Evolutionary conservation across 768 basidiomycete genomes (phyloP), one percentile per base, ranked within the genome.

Genomic region (Fomitopsis pulvina): DNA sequence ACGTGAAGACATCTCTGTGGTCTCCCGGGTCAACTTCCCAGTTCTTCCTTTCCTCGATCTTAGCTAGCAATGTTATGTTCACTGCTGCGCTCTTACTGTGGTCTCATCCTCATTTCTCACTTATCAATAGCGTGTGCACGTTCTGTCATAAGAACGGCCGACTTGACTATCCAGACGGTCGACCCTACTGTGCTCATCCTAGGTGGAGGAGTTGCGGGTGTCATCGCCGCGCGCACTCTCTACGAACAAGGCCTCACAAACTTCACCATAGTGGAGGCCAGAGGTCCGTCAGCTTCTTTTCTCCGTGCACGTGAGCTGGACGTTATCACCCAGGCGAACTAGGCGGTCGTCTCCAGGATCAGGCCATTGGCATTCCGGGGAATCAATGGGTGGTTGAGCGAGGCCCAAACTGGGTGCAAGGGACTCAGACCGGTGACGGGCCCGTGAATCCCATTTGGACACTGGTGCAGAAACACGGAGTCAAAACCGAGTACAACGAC

Each of bases 171-270:
- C 3, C 42, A 24, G 2, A 44, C 12, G 25, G 47, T 20, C 7
- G 20, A 48, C 22, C 47, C 58, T 2, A 69, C 58, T 1, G 74
- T 81, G 2, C 69, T 83, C 18, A 77, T 84, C 51, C 70, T 83
- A n/a, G 83, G 83, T 4, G 81, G 79, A 26, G 82, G 83, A 4
- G 75, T 83, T 30, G 63, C 83, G 0, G 83, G 83, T 3, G 64
- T 83, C 25, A 78, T 79, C 27, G 80, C 81, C 4, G 83, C 83
- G 4, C 74, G 79, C 12, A 76, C 78, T 0, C 66, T 83, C 10
- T 71, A 78, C 25, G 61, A 73, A 44, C 63, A 72, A 14, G 79
- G 77, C 2, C 71, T 82, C 51, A 56, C 71, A n/a, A 66, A 82
- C 58, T 82, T 81, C 57, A 56, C 77, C 42, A 71, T 85, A 30